Percentiles rank a stretch among this genome's conserved stretches.
Conservation (phyloP, 2,329 filamentous ascomycete genomes). For the Beauveria sp. region DNA sequence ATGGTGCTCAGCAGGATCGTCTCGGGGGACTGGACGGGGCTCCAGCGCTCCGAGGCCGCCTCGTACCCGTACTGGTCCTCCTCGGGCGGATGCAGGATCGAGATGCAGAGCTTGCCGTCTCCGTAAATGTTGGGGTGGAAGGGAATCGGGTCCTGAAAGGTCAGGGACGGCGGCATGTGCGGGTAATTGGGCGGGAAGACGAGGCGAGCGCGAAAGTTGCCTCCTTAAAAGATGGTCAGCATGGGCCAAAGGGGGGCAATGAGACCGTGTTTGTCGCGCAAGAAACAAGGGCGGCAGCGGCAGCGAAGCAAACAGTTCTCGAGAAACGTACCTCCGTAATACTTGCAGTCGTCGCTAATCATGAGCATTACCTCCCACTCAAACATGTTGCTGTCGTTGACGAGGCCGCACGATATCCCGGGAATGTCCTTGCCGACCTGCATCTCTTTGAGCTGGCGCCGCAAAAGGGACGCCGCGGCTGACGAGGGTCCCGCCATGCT, state of each 20-base stretch:
- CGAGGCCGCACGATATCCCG: constrained; percentile 86
- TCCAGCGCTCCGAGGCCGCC: constrained; percentile 82
- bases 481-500: constrained; percentile 36
- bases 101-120: constrained; percentile 87
- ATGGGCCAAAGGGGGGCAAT: background rate
- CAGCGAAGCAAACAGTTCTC: background rate
- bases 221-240: constrained; percentile 47
- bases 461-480: constrained; percentile 65
- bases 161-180: constrained; percentile 78
- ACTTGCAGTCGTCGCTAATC: constrained; percentile 90
- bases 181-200: constrained; percentile 82
- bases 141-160: constrained; percentile 72
- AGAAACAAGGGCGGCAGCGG: background rate
- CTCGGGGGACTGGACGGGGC: constrained; percentile 88
- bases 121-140: constrained; percentile 96
- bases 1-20: constrained; percentile 90
- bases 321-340: constrained; percentile 70
- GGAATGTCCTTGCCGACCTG: constrained; percentile 84
- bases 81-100: constrained; percentile 89
- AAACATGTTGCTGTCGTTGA: constrained; percentile 80
- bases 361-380: constrained; percentile 99
- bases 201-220: constrained; percentile 82
- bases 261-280: background rate
- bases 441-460: constrained; percentile 89
- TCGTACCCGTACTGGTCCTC: constrained; percentile 96